Evolutionary conservation across 768 basidiomycete species (phyloP), one percentile per base, ranked within the genome.

Genomic region (Gymnopilus dilepis): DNA sequence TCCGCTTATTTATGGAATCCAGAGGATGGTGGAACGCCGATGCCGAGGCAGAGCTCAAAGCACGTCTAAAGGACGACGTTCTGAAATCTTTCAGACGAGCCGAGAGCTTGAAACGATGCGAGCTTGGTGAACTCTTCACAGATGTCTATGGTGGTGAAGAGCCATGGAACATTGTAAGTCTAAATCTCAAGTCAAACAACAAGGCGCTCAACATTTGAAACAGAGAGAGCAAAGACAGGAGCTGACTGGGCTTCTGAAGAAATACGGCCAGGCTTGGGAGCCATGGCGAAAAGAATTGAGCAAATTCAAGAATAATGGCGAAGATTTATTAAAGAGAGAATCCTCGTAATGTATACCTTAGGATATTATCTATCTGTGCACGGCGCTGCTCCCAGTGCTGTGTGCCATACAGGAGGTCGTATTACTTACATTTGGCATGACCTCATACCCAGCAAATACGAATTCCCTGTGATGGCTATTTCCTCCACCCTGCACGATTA

Each of bases 141-240:
- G 94, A 97, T 64, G 87, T 97, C 8, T 97, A 95, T 72, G 92
- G 85, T 22, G 93, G 92, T 3, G 86, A 92, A 65, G 84, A 90
- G 69, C 92, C 91, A 1, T 92, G 89, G 90, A 92, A 91, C 69
- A 76, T 94, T 65, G 94, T 92, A 70, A 71, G 93, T 82, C 48
- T 33, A 11, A 37, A 58, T 60, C 24, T 58, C 21, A 45, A 47
- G 40, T 26, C 28, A 56, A 21, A 28, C 22, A 34, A 24, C 28
- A 41, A 22, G 45, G 13, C 47, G 31, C 37, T 60, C 37, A 59
- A n/a, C 15, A 33, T 33, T 37, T 41, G 48, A 19, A 53, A 56
- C 67, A 96, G 95, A 86, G 74, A 67, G 94, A 96, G 73, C 95
- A 98, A 73, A 80, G 91, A 55, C 85, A 86, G 58, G 96, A 97